These are phyloP conservation scores for Cystobasidium slooffiae DNA, from an alignment of 1,284 basidiomycete genomes.

Conservation along the genomic window DNA sequence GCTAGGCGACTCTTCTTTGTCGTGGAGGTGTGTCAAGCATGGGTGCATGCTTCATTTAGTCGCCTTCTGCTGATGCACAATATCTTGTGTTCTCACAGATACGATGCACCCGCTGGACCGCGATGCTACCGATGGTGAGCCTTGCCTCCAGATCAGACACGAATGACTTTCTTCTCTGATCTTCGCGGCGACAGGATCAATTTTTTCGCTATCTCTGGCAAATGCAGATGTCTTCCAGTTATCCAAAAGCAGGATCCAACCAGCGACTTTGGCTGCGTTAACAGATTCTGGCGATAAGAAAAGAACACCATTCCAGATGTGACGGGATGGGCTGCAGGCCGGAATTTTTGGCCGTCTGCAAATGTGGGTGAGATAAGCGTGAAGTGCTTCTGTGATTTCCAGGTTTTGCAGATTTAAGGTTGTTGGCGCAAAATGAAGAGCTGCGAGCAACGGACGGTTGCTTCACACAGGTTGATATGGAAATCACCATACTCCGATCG, in stretches of 20 bases:
- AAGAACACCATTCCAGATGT: background rate
- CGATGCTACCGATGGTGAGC: slow-evolving; percentile 7
- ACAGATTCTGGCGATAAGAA: background rate
- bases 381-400: too few species aligned
- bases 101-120: background rate
- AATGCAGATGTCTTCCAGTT: slow-evolving; percentile 11
- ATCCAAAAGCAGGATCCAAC: slow-evolving; percentile 19
- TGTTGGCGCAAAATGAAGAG: too few species aligned
- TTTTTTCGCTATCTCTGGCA: slow-evolving; percentile 14
- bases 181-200: background rate
- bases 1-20: background rate
- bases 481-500: too few species aligned
- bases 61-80: too few species aligned
- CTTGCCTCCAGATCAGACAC: background rate
- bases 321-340: too few species aligned
- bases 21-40: background rate
- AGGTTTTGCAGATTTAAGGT: too few species aligned
- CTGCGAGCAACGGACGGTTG: too few species aligned
- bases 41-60: too few species aligned
- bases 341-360: too few species aligned
- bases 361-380: too few species aligned
- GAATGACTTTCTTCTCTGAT: background rate
- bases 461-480: too few species aligned
- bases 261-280: slow-evolving; percentile 8
- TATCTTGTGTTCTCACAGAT: background rate